Evolutionary conservation across 805 yeast species (phyloP), one percentile per base, ranked within the genome.

Genomic region (Nakazawaea anatomiae): DNA sequence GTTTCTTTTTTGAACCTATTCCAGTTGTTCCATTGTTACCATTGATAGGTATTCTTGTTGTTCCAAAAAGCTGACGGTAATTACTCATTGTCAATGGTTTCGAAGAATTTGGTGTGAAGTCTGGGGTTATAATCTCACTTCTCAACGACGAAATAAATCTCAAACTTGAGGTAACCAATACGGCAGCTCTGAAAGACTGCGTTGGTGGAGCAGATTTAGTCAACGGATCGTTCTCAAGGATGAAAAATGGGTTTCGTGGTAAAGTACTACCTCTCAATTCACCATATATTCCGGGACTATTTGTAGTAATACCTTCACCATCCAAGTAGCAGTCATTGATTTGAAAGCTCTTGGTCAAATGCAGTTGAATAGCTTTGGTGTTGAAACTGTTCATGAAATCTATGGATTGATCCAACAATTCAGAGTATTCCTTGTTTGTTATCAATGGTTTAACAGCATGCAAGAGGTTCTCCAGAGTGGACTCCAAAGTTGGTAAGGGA

Each of bases 221-320:
- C 54, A 80, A 73, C 1, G 92, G 91, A 56, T 87, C 95, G 60
- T 85, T 85, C 55, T 85, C 89, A 14, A 87, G 64, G 9, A 87
- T 77, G 56, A 87, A 73, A 59, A 84, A 86, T 1, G 95, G 95
- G 61, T 86, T 87, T 54, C 92, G 71, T 5, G 95, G 95, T 42
- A 87, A 68, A 1, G 83, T 78, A 55, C 82, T 85, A 25, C 87
- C 86, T 46, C 82, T 71, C 31, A 81, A 68, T 50, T 80, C 85
- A 14, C 85, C 85, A 58, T 81, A 81, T 36, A 80, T 77, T 10
- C 82, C 82, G 0, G 87, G 79, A 36, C 82, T 75, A 7, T 77
- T 74, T 42, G 79, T 71, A 9, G 75, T 60, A 18, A 69, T 67
- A 1, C 70, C 72, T 29, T 60, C 71, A 34, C 73, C 74, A 57